Base-by-base conservation (phyloP, 2,329 filamentous ascomycete genomes). In the Diaporthe eres region DNA sequence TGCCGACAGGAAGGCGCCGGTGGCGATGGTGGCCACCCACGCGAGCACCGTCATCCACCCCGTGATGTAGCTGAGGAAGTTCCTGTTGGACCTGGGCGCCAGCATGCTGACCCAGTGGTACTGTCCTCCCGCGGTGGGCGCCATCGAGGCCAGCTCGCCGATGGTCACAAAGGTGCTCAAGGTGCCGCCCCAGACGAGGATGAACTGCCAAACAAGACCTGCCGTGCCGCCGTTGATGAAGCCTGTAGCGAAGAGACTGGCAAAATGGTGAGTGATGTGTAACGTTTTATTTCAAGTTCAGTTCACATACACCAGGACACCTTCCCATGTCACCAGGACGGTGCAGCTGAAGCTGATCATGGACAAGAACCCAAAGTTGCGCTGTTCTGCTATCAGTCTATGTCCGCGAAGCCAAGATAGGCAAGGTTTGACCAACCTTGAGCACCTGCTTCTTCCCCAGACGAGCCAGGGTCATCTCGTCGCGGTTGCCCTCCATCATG, bases 51-150 rank as follows among this genome's bases (percentile, higher is more conserved):
- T 81, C 28, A 81, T 73, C 80, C 80, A 82, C 9, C 76, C 80
- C 0, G 79, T 80, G n/a, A 81, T 65, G 61, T 81, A 82, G 4
- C 77, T 58, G 4, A 82, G 75, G 71, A 81, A 81, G 13, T 68
- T 70, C 3, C 75, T 63, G 39, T 71, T 79, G 1, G 76, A 77
- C n/a, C 65, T 49, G 0, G 81, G 81, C 1, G 79, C 78, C 55
- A 81, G 75, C 76, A 82, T 79, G 7, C 76, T 76, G 6, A 81
- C 79, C 80, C 80, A 82, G 77, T 90, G 88, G 77, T 91, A 91
- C 78, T 91, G 89, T 1, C 90, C 90, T 37, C 90, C 89, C 9
- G 86, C 86, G 0, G 88, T 91, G 0, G 90, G 90, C 2, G 89
- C 88, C 85, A 89, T 89, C 4, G 86, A 87, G 2, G 86, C 87